These are phyloP conservation scores for Calamus simplicifolius DNA, from an alignment of 176 grass and related monocot species.

Conservation along the genomic window DNA sequence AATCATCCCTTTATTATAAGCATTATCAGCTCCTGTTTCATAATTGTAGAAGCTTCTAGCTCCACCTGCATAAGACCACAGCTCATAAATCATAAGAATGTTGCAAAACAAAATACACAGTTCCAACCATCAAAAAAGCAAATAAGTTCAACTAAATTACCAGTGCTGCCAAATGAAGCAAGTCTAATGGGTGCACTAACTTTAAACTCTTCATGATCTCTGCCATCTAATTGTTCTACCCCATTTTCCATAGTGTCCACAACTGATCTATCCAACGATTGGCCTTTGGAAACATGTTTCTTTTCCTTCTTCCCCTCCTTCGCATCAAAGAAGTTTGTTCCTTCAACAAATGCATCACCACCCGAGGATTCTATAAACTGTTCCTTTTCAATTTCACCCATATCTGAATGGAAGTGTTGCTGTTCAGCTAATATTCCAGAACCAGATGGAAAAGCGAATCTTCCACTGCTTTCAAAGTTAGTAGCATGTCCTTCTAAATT, in stretches of 20 bases:
- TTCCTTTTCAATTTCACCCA: slow-evolving; percentile 50
- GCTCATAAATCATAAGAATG: no score
- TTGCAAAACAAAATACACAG: no score
- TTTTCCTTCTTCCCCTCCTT: slow-evolving; percentile 38
- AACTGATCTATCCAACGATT: neutral
- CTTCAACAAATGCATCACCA: slow-evolving; percentile 23
- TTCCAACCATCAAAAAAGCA: neutral
- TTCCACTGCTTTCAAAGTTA: slow-evolving; percentile 49
- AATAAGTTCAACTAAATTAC: neutral
- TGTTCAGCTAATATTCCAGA: slow-evolving; percentile 56
- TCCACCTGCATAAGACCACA: no score
- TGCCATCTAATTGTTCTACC: neutral
- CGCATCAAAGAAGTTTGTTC: slow-evolving; percentile 23
- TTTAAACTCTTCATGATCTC: neutral
- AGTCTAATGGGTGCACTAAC: neutral
- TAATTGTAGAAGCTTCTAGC: no score
- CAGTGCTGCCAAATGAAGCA: neutral
- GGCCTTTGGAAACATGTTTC: slow-evolving; percentile 31
- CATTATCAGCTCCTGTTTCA: no score
- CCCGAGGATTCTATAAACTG: slow-evolving; percentile 40
- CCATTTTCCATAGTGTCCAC: neutral
- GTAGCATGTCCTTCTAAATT: slow-evolving; percentile 29
- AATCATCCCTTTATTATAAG: no score
- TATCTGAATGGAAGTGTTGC: slow-evolving; percentile 39
- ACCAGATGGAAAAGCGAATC: slow-evolving; percentile 38